Conservation (phyloP, 129 eudicot species). For the Pseudognaphalium luteoalbum region DNA sequence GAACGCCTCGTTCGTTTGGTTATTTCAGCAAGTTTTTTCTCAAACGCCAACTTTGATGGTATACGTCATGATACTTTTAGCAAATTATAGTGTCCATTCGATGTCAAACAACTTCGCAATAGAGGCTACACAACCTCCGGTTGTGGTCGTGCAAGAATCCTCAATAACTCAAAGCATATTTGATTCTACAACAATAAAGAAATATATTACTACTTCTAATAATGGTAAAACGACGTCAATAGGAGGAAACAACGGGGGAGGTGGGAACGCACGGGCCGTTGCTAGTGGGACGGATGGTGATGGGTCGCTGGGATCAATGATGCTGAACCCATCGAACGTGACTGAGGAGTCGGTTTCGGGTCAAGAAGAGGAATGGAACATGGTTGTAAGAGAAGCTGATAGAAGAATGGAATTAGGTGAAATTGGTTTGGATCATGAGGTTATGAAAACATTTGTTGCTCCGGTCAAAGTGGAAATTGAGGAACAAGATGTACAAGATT, state of each 20-base stretch:
- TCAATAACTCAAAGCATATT: conserved; percentile 18
- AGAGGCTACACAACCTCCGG: conserved; percentile 32
- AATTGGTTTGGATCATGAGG: conserved; percentile 54
- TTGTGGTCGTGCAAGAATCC: conserved; percentile 28
- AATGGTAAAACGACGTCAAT: conserved; percentile 47
- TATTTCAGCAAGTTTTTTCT: conserved; percentile 83
- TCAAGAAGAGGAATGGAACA: conserved; percentile 67
- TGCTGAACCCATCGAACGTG: conserved; percentile 23
- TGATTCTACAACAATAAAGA: conserved; percentile 50
- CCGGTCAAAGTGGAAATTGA: conserved; percentile 67
- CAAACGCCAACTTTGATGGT: conserved; percentile 92
- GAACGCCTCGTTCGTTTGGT: conserved; percentile 93
- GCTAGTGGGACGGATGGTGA: conserved; percentile 79
- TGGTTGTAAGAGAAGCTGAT: conserved; percentile 61
- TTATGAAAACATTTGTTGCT: conserved; percentile 56
- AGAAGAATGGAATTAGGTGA: conserved; percentile 36
- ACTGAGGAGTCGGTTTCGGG: conserved; percentile 57
- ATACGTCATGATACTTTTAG: conserved; percentile 79
- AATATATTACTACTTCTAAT: conserved; percentile 36
- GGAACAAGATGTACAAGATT: conserved; percentile 54
- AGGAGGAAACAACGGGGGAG: conserved; percentile 82
- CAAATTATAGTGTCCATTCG: conserved; percentile 80
- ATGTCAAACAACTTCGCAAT: conserved; percentile 50
- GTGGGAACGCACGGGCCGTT: conserved; percentile 50
- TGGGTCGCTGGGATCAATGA: conserved; percentile 45